These are phyloP conservation scores for Phaffomyces opuntiae DNA, from an alignment of 805 yeast genomes.

Conservation along the genomic window DNA sequence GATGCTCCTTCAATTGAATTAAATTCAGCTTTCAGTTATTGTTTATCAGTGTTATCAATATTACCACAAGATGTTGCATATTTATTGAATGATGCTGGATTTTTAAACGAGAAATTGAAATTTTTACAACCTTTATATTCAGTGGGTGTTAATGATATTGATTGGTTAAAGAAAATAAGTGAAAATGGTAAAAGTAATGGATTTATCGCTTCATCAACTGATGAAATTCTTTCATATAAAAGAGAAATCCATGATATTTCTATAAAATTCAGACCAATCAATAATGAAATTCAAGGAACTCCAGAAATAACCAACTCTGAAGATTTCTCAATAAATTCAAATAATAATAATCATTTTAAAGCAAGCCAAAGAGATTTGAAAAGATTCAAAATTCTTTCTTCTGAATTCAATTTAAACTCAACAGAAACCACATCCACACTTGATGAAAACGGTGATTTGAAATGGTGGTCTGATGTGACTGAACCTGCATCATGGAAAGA, in stretches of 20 bases:
- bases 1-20: conserved; percentile 29
- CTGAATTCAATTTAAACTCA: conserved; percentile 13
- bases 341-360: conserved; percentile 2
- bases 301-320: conserved; percentile 11
- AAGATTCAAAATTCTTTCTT: conserved; percentile 25
- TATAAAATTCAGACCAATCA: conserved; percentile 18
- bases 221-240: conserved; percentile 54
- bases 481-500: conserved; percentile 51
- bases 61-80: conserved; percentile 50
- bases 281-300: background rate
- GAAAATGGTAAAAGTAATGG: conserved; percentile 18
- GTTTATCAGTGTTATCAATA: conserved; percentile 52
- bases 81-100: conserved; percentile 23
- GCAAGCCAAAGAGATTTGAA: conserved; percentile 34
- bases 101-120: conserved; percentile 16
- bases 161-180: conserved; percentile 24
- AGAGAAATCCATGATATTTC: conserved; percentile 42
- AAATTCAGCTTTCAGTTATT: conserved; percentile 46
- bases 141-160: conserved; percentile 53
- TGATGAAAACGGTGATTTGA: conserved; percentile 16
- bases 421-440: background rate
- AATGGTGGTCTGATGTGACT: conserved; percentile 39
- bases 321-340: background rate
- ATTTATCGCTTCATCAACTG: conserved; percentile 59
- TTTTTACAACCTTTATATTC: conserved; percentile 50